Percentiles rank a stretch among this genome's conserved stretches.
Conservation (phyloP, 176 grass and related monocot genomes). For the Triticum urartu region DNA sequence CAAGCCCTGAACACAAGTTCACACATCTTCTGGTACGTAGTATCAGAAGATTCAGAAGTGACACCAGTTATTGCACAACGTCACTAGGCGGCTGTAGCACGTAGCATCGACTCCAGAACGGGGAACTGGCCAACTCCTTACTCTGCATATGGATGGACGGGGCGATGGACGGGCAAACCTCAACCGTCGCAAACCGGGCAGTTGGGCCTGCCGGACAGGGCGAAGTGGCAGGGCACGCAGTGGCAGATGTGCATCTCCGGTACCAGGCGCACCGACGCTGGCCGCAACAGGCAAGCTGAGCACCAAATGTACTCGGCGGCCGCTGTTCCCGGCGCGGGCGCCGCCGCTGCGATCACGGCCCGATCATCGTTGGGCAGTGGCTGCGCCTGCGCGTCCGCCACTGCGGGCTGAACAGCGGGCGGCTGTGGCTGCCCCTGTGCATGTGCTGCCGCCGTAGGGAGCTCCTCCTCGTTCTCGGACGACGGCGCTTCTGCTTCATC, state of each 20-base stretch:
- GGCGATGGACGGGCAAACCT: neutral
- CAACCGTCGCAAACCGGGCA: neutral
- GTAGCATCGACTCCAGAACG: neutral
- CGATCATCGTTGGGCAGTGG: neutral
- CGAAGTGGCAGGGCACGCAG: neutral
- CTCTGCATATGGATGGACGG: neutral
- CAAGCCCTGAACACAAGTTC: neutral
- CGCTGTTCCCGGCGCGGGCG: neutral
- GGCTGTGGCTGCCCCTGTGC: neutral
- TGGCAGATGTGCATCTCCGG: neutral
- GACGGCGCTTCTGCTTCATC: no score
- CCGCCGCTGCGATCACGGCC: neutral
- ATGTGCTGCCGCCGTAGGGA: neutral
- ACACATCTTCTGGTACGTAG: neutral
- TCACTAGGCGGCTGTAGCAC: neutral
- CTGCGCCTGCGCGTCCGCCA: neutral
- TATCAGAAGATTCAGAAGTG: slow-evolving; percentile 6
- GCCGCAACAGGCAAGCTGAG: neutral
- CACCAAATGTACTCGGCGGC: neutral
- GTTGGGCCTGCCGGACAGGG: neutral
- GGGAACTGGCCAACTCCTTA: neutral
- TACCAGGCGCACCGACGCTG: neutral
- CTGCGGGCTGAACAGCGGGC: no score
- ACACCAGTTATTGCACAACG: neutral
- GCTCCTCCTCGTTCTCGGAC: no score